These are phyloP conservation scores for Annulohypoxylon stygium DNA, from an alignment of 495 filamentous ascomycete genomes.

Conservation along the genomic window DNA sequence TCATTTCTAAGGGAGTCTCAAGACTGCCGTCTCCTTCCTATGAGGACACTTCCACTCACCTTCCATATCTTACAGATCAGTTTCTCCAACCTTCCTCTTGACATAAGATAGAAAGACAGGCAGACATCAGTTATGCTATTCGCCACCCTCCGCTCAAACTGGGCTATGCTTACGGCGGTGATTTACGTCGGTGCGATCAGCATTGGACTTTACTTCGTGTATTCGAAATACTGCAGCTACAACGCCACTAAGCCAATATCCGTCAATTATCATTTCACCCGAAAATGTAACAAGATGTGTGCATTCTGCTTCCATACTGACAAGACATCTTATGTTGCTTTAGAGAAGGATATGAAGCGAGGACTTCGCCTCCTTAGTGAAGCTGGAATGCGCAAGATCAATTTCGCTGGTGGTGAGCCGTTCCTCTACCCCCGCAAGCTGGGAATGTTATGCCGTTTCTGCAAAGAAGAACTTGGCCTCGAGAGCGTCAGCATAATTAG, in stretches of 20 bases:
- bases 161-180: not conserved
- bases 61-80: not conserved
- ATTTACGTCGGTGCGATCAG: not conserved
- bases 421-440: conserved; percentile 67
- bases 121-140: conserved; percentile 9
- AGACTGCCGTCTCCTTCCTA: not conserved
- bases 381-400: conserved; percentile 70
- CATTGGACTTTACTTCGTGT: not conserved
- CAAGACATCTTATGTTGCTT: conserved; percentile 58
- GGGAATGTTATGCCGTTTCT: conserved; percentile 62
- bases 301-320: conserved; percentile 72
- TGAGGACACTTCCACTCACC: not conserved
- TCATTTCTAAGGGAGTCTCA: not conserved
- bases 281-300: conserved; percentile 66
- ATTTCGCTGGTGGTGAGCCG: conserved; percentile 72
- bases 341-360: conserved; percentile 56
- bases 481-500: conserved; percentile 68
- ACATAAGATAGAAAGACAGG: not conserved
- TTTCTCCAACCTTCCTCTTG: not conserved
- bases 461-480: conserved; percentile 64
- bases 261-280: conserved; percentile 65
- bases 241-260: conserved; percentile 52
- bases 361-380: conserved; percentile 62
- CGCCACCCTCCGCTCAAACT: not conserved
- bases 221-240: not conserved